These are phyloP conservation scores for Plenodomus lindquistii DNA, from an alignment of 2,329 filamentous ascomycete species.

Conservation along the genomic window DNA sequence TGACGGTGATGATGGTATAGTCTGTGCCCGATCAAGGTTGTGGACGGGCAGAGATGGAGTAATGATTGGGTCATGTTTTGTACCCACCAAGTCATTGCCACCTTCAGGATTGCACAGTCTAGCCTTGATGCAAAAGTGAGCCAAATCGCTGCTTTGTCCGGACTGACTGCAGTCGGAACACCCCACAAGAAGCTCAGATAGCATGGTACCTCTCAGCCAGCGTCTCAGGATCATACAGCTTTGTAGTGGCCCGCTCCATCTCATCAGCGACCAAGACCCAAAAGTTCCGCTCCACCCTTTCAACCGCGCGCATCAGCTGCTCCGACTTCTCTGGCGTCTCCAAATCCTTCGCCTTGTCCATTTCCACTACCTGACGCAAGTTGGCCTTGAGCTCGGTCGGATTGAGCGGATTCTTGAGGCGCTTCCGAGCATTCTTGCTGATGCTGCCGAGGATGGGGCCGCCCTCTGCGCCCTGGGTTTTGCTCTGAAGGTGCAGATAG, in stretches of 20 bases:
- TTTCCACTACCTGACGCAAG: constrained; percentile 14
- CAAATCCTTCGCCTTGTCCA: constrained; percentile 14
- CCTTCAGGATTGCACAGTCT: too few relatives aligned
- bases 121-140: too few relatives aligned
- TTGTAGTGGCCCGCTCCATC: constrained; percentile 31
- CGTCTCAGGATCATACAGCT: constrained; percentile 23
- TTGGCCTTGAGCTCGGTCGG: constrained; percentile 29
- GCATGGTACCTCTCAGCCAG: constrained; percentile 22
- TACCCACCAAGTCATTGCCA: too few relatives aligned
- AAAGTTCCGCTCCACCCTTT: constrained; percentile 30
- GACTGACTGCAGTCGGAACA: too few relatives aligned
- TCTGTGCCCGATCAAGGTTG: too few relatives aligned
- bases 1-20: too few relatives aligned
- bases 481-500: constrained; percentile 38
- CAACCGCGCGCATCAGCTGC: constrained; percentile 34
- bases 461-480: constrained; percentile 9
- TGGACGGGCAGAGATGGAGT: too few relatives aligned
- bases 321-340: constrained; percentile 23
- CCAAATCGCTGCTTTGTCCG: too few relatives aligned
- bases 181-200: background rate
- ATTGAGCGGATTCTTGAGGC: constrained; percentile 25
- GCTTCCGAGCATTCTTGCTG: constrained; percentile 24
- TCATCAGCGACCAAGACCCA: constrained; percentile 40
- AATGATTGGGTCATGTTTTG: too few relatives aligned
- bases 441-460: constrained; percentile 1